Evolutionary conservation across 176 grass and related monocot species (phyloP).

Genomic region (Luzula sylvatica): DNA sequence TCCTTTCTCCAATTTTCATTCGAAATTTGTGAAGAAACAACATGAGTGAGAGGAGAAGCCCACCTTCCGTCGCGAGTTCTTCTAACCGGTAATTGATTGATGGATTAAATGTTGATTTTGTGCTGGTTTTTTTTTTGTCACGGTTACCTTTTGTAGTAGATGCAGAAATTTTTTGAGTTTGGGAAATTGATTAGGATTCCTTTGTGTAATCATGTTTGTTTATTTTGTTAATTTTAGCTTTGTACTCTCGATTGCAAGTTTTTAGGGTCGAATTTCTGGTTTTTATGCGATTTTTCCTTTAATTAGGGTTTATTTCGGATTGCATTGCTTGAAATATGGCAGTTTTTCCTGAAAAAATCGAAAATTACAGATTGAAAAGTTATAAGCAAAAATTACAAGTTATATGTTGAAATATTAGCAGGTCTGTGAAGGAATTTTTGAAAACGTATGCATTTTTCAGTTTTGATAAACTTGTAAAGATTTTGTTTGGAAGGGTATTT

Average conservation of each 20-base stretch:
- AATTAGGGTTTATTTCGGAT: neutral
- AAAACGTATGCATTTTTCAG: too few relatives aligned
- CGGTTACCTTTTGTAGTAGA: neutral
- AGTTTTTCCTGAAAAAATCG: neutral
- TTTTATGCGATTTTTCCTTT: neutral
- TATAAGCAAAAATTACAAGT: too few relatives aligned
- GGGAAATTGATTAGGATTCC: too few relatives aligned
- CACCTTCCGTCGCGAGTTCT: too few relatives aligned
- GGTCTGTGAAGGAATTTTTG: too few relatives aligned
- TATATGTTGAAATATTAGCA: too few relatives aligned
- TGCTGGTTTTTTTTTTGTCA: conserved; percentile 1
- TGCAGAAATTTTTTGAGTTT: neutral
- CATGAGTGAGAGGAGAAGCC: too few relatives aligned
- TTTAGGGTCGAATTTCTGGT: neutral
- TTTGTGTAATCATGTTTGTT: neutral
- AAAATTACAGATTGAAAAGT: neutral
- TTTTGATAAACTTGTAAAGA: too few relatives aligned
- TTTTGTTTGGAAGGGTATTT: too few relatives aligned
- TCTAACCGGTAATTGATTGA: neutral
- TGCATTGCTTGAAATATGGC: neutral
- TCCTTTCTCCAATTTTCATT: too few relatives aligned
- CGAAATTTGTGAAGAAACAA: too few relatives aligned
- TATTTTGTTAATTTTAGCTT: neutral
- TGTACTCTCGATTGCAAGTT: neutral
- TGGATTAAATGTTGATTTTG: neutral